Base-by-base conservation (phyloP, 2,329 filamentous ascomycete genomes). In the Byssoonygena ceratinophila region DNA sequence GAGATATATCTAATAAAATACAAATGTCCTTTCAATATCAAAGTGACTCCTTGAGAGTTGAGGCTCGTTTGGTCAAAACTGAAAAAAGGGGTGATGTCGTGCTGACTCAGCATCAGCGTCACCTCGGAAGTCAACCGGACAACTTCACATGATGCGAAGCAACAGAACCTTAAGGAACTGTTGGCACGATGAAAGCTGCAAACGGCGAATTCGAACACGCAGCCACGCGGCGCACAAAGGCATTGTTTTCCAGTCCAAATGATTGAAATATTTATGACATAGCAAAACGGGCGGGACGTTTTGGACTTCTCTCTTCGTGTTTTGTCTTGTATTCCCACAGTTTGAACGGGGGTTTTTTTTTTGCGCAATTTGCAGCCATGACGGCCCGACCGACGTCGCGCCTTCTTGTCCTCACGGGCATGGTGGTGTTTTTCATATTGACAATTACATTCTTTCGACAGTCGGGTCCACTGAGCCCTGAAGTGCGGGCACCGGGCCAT, bases 401-500 rank as follows among this genome's bases (percentile, higher is more conserved):
- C 50, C 64, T 66, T 27, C 63, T 71, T 46, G 55, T 66, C 41
- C 60, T 68, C 53, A 64, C 66, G 59, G 62, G 49, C 40, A 52
- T 59, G 25, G 54, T 65, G 14, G 50, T 69, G 25, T 67, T 66
- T 46, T 55, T 71, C 22, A 56, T 71, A 34, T 52, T 70, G 22
- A 66, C 70, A 41, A 60, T 70, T 47, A 58, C 70, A 50, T 69
- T 69, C 46, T 59, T 70, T 43, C 63, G 34, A 40, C 67, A 67
- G 18, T 29, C n/a, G 12, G 65, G 64, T 4, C 68, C 67, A 8
- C 60, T 64, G 23, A 69, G 66, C 51, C 69, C 69, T 12, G 64
- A 66, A 1, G 56, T 65, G 22, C 68, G 69, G 44, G 68, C 69
- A 8, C 69, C 69, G 0, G 69, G 69, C 27, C 69, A 71, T 41